Evolutionary conservation across 2,329 filamentous ascomycete species (phyloP).

Genomic region (Shiraia sp.): DNA sequence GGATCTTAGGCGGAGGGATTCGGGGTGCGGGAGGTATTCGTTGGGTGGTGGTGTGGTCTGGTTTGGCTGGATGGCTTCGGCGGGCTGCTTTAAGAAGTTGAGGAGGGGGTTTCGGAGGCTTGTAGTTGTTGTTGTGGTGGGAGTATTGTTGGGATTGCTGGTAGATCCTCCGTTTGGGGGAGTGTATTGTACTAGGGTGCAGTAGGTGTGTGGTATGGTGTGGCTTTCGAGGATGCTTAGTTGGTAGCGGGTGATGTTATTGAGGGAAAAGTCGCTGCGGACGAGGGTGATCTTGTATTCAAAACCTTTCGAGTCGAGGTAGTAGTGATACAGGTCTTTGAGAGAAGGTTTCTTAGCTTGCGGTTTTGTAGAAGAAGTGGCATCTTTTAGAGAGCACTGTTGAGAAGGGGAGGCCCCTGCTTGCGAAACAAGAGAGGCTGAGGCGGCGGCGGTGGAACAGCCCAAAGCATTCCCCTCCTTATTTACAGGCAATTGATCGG

Average conservation of each 20-base stretch:
- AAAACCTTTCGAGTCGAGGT: constrained; percentile 65
- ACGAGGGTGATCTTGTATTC: constrained; percentile 66
- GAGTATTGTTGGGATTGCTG: background rate
- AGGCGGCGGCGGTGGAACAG: constrained; percentile 1
- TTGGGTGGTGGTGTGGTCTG: background rate
- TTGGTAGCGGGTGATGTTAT: constrained; percentile 59
- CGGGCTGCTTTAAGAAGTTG: constrained; percentile 1
- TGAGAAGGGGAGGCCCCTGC: constrained; percentile 2
- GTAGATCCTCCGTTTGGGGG: constrained; percentile 10
- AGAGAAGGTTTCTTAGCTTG: constrained; percentile 42
- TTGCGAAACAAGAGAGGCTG: background rate
- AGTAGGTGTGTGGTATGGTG: constrained; percentile 35
- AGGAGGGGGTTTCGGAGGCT: background rate
- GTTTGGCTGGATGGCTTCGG: background rate
- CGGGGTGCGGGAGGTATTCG: constrained; percentile 1
- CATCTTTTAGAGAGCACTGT: constrained; percentile 1
- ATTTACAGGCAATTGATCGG: too few species aligned
- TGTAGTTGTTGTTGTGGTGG: background rate
- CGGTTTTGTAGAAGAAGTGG: background rate
- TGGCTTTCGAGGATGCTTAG: constrained; percentile 41
- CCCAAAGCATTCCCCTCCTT: background rate
- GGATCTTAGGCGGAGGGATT: constrained; percentile 15
- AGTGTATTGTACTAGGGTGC: constrained; percentile 30
- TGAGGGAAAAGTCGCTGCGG: constrained; percentile 54
- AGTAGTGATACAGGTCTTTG: constrained; percentile 61